Base-by-base conservation (phyloP, 495 filamentous ascomycete species). In the Pyrenopolyporus hunteri region DNA sequence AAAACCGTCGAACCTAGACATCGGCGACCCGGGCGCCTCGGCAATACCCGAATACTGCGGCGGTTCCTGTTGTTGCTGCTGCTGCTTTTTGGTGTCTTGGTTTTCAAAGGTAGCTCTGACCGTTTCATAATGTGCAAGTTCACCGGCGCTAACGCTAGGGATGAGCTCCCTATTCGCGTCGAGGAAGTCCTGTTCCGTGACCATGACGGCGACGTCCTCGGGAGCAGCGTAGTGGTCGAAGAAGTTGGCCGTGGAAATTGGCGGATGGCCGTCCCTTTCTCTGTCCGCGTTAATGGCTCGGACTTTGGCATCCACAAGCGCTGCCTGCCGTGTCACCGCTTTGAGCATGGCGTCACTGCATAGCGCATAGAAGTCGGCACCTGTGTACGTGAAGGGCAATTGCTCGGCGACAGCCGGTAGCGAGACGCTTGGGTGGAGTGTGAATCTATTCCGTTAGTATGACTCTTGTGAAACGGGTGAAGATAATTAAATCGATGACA, bases 281-380 rank as follows among this genome's bases (percentile, higher is more conserved):
- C 82, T 61, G 8, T 63, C 65, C 17, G 75, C 66, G 60, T 87
- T 87, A 70, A 88, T 70, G 2, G 76, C 76, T 23, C 82, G 80
- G 67, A 98, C 89, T 76, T 96, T 96, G 28, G 84, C 77, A 68
- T 98, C 94, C 10, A 97, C 92, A 1, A 85, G 80, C 1, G 84
- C 81, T 0, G 95, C 92, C 70, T 96, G 92, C 3, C 94, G 85
- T 0, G 93, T 98, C 54, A 98, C 92, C 4, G 95, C 94, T 73
- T 98, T 98, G 45, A 98, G 87, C 95, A 98, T 98, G 29, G 94
- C 90, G 74, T 98, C 94, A 10, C 92, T 96, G 76, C 93, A 96
- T 33, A 98, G 81, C 1, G 94, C 94, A 71, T 98, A 98, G 63
- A 98, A 83, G 74, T 98, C 94, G 36, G 94, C 94, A 65, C 94